Percentiles rank a stretch among this genome's conserved stretches.
phyloP scores from a whole-genome alignment of 1,284 basidiomycete species.

The Paramarasmius palmivorus region DNA sequence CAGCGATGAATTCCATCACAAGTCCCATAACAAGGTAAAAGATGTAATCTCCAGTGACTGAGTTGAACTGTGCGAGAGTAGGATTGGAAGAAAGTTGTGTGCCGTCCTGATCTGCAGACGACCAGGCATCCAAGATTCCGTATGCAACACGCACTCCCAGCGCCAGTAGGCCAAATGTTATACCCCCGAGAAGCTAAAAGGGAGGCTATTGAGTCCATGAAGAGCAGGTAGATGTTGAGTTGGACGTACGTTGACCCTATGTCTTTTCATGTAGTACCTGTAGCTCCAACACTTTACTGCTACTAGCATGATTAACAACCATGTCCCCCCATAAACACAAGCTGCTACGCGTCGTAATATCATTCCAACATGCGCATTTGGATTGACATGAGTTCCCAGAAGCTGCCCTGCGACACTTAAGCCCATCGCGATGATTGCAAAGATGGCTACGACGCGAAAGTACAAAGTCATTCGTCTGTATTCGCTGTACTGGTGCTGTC shows the following conservation, averaged over 20 bases:
- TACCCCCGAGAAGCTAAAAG: conserved; percentile 49
- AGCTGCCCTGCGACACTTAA: conserved; percentile 55
- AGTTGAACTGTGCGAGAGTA: conserved; percentile 51
- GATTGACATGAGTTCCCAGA: conserved; percentile 34
- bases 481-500: conserved; percentile 49
- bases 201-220: conserved; percentile 13
- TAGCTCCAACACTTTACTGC: conserved; percentile 51
- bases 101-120: conserved; percentile 47
- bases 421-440: conserved; percentile 44
- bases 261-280: conserved; percentile 44
- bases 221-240: neutral
- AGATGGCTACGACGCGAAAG: conserved; percentile 41
- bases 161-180: conserved; percentile 57
- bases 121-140: conserved; percentile 53
- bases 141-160: conserved; percentile 58
- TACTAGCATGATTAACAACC: conserved; percentile 40
- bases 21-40: conserved; percentile 56
- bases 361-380: conserved; percentile 29
- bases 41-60: conserved; percentile 52
- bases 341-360: conserved; percentile 50
- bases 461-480: conserved; percentile 34
- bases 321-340: conserved; percentile 50
- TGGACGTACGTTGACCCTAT: conserved; percentile 45
- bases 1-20: conserved; percentile 56
- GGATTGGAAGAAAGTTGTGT: conserved; percentile 34